phyloP scores from a whole-genome alignment of 2,329 filamentous ascomycete genomes.

The Diaporthe sp. region DNA sequence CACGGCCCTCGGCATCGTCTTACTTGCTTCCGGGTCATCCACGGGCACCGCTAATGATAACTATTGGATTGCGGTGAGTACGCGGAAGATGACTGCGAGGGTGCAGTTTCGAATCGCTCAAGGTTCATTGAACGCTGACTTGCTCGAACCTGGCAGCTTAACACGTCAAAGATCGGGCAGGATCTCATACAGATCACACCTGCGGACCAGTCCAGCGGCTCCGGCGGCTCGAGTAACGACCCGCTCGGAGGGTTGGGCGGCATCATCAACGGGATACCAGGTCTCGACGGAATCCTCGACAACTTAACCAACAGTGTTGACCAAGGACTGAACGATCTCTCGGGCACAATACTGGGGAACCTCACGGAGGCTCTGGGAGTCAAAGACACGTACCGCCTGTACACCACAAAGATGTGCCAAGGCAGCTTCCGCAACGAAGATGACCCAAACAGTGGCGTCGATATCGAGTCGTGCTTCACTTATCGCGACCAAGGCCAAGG shows the following conservation, averaged over 20 bases:
- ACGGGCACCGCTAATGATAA: conserved; percentile 21
- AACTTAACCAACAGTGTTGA: conserved; percentile 41
- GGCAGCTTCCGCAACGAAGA: conserved; percentile 34
- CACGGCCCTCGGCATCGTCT: conserved; percentile 21
- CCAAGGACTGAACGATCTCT: conserved; percentile 41
- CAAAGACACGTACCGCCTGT: conserved; percentile 43
- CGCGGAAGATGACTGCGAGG: no score
- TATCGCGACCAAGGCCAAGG: conserved; percentile 36
- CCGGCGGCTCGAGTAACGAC: conserved; percentile 19
- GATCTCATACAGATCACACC: conserved; percentile 39
- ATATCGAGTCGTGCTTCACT: conserved; percentile 33
- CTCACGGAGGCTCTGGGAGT: conserved; percentile 41
- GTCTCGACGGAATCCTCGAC: conserved; percentile 39
- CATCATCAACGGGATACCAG: conserved; percentile 36
- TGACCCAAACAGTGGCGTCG: conserved; percentile 35
- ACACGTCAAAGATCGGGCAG: conserved; percentile 40
- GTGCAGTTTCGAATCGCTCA: not conserved
- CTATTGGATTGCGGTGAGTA: conserved; percentile 32
- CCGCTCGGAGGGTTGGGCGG: conserved; percentile 22
- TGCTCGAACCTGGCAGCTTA: conserved; percentile 31
- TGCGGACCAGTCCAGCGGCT: conserved; percentile 21
- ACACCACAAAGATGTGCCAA: conserved; percentile 42
- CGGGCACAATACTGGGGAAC: conserved; percentile 43
- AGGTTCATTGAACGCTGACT: not conserved
- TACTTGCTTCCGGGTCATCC: conserved; percentile 19